Conservation (phyloP, 179 eudicot genomes). For the Sideroxylon spinosum region DNA sequence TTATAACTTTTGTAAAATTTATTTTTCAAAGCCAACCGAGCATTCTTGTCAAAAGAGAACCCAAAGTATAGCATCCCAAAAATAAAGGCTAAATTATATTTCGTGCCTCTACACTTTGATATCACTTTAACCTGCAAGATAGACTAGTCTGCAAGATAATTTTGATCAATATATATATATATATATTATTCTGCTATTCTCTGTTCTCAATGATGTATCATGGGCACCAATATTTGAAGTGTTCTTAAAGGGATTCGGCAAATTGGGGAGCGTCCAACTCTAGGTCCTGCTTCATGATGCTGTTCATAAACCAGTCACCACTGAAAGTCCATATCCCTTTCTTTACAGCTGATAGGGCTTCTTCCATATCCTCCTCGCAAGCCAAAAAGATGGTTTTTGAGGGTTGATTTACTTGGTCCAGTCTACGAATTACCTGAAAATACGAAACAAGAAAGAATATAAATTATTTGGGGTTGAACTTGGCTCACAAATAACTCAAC, state of each 20-base stretch:
- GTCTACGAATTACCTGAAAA: conserved; percentile 45
- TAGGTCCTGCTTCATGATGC: conserved; percentile 83
- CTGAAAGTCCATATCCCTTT: conserved; percentile 63
- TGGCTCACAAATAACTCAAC: no score
- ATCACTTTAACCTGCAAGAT: no score
- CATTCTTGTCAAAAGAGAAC: no score
- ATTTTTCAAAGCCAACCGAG: no score
- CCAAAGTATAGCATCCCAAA: no score
- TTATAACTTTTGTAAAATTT: no score
- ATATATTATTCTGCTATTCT: no score
- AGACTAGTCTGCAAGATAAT: no score
- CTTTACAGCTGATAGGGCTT: conserved; percentile 63
- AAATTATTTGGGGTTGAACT: neutral
- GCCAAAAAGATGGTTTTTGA: conserved; percentile 59
- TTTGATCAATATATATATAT: no score
- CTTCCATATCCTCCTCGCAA: conserved; percentile 82
- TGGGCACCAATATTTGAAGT: neutral
- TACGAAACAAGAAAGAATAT: neutral
- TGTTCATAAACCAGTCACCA: conserved; percentile 79
- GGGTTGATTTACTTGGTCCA: conserved; percentile 34
- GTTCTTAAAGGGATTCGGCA: conserved; percentile 69
- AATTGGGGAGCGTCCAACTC: conserved; percentile 83
- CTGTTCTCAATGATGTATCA: no score
- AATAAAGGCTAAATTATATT: no score
- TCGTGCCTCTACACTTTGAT: no score